A percentile compares a stretch with the other conserved stretches of the same genome.
Conservation (phyloP, 768 basidiomycete species). For the Mycena vulgaris region DNA sequence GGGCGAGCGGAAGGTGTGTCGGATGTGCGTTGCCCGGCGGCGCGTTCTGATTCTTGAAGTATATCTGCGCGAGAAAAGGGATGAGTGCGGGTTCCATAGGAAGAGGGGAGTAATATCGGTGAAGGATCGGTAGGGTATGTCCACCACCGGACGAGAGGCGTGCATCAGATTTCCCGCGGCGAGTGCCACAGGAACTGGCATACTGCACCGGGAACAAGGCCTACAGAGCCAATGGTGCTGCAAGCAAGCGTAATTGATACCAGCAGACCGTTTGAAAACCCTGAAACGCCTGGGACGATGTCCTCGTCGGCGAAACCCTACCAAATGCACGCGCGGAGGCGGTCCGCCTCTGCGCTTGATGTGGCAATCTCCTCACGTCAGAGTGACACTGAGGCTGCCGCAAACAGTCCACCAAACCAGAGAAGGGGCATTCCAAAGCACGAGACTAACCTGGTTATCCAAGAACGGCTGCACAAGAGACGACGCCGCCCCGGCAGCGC, state of each 20-base stretch:
- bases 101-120: conserved; percentile 28
- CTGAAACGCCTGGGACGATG: too few relatives aligned
- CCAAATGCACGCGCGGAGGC: too few relatives aligned
- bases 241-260: too few relatives aligned
- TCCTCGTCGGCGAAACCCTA: too few relatives aligned
- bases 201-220: neutral
- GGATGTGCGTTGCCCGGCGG: conserved; percentile 75
- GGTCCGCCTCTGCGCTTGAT: too few relatives aligned
- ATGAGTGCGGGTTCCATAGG: neutral
- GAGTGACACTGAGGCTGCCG: neutral
- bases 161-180: neutral
- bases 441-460: conserved; percentile 86
- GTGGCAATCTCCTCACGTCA: neutral
- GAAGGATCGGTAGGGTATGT: conserved; percentile 12
- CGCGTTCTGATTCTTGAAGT: conserved; percentile 94
- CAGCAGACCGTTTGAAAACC: too few relatives aligned
- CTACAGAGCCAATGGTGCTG: too few relatives aligned
- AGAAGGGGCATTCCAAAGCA: neutral
- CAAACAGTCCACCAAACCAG: neutral
- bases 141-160: neutral
- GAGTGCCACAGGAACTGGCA: conserved; percentile 3
- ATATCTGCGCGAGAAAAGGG: conserved; percentile 72
- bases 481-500: conserved; percentile 95
- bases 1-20: conserved; percentile 81
- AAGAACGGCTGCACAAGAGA: conserved; percentile 96